Evolutionary conservation across 495 filamentous ascomycete species (phyloP).

Genomic region (Choiromyces venosus): DNA sequence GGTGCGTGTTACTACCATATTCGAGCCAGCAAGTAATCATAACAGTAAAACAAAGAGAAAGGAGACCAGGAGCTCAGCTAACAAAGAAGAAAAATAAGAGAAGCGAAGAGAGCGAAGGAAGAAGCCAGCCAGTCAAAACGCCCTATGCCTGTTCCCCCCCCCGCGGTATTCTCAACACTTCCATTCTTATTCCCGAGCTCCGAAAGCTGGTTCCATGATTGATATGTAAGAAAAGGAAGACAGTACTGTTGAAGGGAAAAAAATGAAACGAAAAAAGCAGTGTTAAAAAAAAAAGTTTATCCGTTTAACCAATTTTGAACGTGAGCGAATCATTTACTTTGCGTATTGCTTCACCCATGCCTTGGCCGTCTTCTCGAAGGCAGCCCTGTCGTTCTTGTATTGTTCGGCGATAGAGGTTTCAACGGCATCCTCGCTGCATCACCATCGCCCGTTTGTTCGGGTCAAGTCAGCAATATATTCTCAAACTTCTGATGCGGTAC

Average conservation of each 20-base stretch:
- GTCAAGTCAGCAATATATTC: not conserved
- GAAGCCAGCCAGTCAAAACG: not conserved
- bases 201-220: not conserved
- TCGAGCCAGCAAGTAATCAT: not conserved
- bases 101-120: not conserved
- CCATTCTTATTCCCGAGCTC: not conserved
- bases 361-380: slow-evolving; percentile 77
- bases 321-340: slow-evolving; percentile 36
- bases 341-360: slow-evolving; percentile 80
- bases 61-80: not conserved
- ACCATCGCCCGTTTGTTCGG: not conserved
- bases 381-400: slow-evolving; percentile 63
- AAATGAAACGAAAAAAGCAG: no score
- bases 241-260: not conserved
- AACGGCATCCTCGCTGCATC: slow-evolving; percentile 69
- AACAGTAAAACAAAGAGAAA: not conserved
- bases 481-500: not conserved
- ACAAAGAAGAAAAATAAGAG: not conserved
- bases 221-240: not conserved
- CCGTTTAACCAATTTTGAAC: not conserved
- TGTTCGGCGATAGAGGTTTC: slow-evolving; percentile 82
- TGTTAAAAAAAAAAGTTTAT: not conserved
- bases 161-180: not conserved
- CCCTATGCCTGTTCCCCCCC: not conserved
- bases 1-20: not conserved